Percentiles rank a stretch among this genome's conserved stretches.
These are phyloP conservation scores for Cryptococcus neoformans DNA, from an alignment of 1,284 basidiomycete species.

Conservation along the genomic window DNA sequence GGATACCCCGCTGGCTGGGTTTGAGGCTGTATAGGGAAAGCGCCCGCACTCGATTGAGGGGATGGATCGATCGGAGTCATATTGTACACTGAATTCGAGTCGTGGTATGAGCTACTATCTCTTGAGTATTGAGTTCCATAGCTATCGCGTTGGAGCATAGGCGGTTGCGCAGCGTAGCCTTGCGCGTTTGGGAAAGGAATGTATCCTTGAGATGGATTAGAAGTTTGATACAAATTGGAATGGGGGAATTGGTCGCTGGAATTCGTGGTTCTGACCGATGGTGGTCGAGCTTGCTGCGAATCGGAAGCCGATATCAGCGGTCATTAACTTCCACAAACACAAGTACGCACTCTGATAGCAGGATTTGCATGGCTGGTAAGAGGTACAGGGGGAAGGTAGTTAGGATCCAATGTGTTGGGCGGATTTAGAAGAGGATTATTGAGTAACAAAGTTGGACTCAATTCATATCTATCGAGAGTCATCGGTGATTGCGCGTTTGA, in stretches of 20 bases:
- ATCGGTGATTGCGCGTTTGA: too few species aligned
- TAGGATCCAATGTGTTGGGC: slow-evolving; percentile 41
- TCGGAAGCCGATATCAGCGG: background rate
- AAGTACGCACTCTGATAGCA: slow-evolving; percentile 13
- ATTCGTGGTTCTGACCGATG: slow-evolving; percentile 14
- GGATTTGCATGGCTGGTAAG: slow-evolving; percentile 23
- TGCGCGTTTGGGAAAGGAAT: background rate
- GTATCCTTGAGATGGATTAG: background rate
- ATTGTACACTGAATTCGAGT: background rate
- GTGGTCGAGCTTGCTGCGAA: slow-evolving; percentile 15
- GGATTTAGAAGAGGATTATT: slow-evolving; percentile 47
- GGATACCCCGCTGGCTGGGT: background rate
- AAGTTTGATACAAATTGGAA: background rate
- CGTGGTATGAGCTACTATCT: background rate
- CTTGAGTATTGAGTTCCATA: background rate
- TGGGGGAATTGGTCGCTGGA: slow-evolving; percentile 7
- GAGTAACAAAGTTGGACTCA: slow-evolving; percentile 46
- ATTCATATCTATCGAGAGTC: slow-evolving; percentile 36
- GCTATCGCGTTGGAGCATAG: background rate
- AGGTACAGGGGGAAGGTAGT: slow-evolving; percentile 49
- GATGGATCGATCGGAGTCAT: background rate
- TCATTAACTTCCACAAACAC: background rate
- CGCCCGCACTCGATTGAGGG: background rate
- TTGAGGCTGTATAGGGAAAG: background rate
- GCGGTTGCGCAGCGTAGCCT: background rate